Evolutionary conservation across 345 rosid genomes (phyloP).

Genomic region (Eutrema japonicum): DNA sequence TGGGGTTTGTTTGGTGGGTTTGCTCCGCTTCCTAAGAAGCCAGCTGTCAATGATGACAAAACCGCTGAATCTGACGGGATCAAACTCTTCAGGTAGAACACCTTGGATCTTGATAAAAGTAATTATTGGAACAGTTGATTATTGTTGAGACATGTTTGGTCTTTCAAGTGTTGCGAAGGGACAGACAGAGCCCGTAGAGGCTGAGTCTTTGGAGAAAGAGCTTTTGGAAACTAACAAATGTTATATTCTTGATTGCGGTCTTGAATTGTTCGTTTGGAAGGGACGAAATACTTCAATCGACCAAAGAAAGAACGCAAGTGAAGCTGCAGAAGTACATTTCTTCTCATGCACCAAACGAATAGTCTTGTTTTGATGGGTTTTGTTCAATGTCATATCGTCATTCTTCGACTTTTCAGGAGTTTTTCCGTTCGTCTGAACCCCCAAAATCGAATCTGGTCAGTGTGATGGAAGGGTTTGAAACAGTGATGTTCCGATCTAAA

Average conservation of each 20-base stretch:
- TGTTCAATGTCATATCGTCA: constrained; percentile 13
- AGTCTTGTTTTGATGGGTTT: constrained; percentile 19
- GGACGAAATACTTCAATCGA: constrained; percentile 85
- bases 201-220: constrained; percentile 74
- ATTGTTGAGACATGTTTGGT: constrained; percentile 41
- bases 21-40: constrained; percentile 98
- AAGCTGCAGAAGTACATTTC: constrained; percentile 73
- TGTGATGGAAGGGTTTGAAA: constrained; percentile 96
- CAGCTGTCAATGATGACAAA: constrained; percentile 57
- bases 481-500: constrained; percentile 84
- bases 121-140: constrained; percentile 13
- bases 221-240: constrained; percentile 80
- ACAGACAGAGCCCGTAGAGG: constrained; percentile 66
- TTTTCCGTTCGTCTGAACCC: constrained; percentile 57
- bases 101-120: constrained; percentile 14
- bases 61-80: constrained; percentile 49
- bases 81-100: constrained; percentile 67
- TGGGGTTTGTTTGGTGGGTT: constrained; percentile 98
- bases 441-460: constrained; percentile 72
- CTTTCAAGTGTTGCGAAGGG: constrained; percentile 83
- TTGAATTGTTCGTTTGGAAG: constrained; percentile 93
- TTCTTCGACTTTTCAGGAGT: constrained; percentile 54
- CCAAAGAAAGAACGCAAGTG: constrained; percentile 83
- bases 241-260: constrained; percentile 82
- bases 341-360: constrained; percentile 15